phyloP scores from a whole-genome alignment of 2,329 filamentous ascomycete genomes.

The Diaporthe aspalathi region DNA sequence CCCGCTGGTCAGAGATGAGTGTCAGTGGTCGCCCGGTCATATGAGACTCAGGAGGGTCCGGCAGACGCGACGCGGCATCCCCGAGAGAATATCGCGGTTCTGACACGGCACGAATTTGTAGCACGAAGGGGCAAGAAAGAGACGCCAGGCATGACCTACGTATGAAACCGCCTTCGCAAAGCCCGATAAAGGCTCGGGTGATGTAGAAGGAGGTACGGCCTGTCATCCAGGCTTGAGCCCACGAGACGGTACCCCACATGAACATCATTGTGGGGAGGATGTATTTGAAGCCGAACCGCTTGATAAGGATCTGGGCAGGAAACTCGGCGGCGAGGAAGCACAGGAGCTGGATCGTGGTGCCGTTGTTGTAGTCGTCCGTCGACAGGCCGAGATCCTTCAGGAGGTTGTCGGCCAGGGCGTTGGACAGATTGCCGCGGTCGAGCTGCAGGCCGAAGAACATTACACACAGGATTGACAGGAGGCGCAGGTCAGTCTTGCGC shows the following conservation, averaged over 20 bases:
- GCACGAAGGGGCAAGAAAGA: background rate
- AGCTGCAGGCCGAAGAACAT: slow-evolving; percentile 73
- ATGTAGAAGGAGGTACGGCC: slow-evolving; percentile 60
- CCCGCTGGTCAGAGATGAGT: slow-evolving; percentile 44
- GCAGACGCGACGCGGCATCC: too few species aligned
- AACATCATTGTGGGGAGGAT: slow-evolving; percentile 67
- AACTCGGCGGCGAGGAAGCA: slow-evolving; percentile 67
- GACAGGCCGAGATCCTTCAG: slow-evolving; percentile 62
- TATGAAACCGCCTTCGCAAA: slow-evolving; percentile 68
- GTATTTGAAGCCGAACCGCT: slow-evolving; percentile 67
- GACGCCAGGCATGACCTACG: slow-evolving; percentile 45
- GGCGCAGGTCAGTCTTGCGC: slow-evolving; percentile 60
- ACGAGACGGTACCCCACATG: slow-evolving; percentile 60
- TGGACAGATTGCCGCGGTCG: slow-evolving; percentile 72
- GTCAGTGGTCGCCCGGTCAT: background rate
- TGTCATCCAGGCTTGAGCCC: slow-evolving; percentile 63
- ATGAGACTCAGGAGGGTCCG: background rate
- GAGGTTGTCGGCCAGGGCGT: slow-evolving; percentile 72
- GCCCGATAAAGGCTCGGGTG: slow-evolving; percentile 63
- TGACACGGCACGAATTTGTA: too few species aligned
- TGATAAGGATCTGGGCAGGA: slow-evolving; percentile 68
- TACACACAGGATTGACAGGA: slow-evolving; percentile 56
- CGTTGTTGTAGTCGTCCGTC: slow-evolving; percentile 68
- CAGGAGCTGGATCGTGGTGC: slow-evolving; percentile 66
- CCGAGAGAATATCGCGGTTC: too few species aligned